Conservation (phyloP, 2,329 filamentous ascomycete genomes). For the Alternaria sp. region DNA sequence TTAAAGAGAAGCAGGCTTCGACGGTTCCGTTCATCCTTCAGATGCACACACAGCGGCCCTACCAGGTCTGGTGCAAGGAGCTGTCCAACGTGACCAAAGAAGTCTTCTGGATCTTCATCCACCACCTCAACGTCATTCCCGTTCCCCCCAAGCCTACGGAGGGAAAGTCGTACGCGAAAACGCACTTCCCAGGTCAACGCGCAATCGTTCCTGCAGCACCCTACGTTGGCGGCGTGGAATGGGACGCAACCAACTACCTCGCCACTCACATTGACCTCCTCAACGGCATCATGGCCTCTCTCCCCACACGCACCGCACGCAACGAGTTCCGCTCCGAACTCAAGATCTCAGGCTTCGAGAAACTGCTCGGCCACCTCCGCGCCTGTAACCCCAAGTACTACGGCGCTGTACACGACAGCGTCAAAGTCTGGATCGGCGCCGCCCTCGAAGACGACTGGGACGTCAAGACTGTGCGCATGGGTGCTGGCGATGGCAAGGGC, state of each 20-base stretch:
- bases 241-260: constrained; percentile 97
- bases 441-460: constrained; percentile 89
- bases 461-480: constrained; percentile 78
- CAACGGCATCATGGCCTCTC: constrained; percentile 85
- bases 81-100: constrained; percentile 93
- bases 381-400: constrained; percentile 99
- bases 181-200: constrained; percentile 82
- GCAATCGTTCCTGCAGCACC: constrained; percentile 92
- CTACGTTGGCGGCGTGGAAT: constrained; percentile 96
- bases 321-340: constrained; percentile 81
- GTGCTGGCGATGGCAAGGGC: constrained; percentile 53
- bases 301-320: constrained; percentile 72
- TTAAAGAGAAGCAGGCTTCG: constrained; percentile 71
- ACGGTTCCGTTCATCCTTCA: constrained; percentile 86
- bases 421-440: constrained; percentile 89
- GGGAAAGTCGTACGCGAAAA: constrained; percentile 58
- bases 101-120: constrained; percentile 98
- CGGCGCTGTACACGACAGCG: constrained; percentile 83
- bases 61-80: constrained; percentile 93
- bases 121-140: constrained; percentile 87
- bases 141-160: constrained; percentile 53
- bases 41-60: constrained; percentile 86
- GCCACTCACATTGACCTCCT: constrained; percentile 90
- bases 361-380: constrained; percentile 80
- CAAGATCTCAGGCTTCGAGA: constrained; percentile 86